A percentile compares a stretch with the other conserved stretches of the same genome.
Evolutionary conservation across 495 filamentous ascomycete genomes (phyloP).

Genomic region (Bacidia gigantensis): DNA sequence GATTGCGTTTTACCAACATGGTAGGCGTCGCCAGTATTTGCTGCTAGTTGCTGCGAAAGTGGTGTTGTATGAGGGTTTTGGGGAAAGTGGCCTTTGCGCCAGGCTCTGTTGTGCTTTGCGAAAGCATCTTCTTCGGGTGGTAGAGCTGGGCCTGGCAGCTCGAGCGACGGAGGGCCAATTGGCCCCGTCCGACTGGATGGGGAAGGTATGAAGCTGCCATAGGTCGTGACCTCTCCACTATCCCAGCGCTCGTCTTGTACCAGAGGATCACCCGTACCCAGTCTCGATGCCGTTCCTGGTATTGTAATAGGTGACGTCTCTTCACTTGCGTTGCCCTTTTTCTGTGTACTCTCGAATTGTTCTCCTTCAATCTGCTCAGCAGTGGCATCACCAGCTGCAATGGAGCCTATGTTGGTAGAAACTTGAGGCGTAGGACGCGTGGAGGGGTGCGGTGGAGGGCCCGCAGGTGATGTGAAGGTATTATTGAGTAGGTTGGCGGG

Average conservation of each 20-base stretch:
- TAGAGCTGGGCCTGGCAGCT: constrained; percentile 66
- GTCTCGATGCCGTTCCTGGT: constrained; percentile 21
- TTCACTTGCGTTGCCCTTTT: constrained; percentile 21
- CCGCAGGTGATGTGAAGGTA: constrained; percentile 14
- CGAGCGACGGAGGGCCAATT: constrained; percentile 36
- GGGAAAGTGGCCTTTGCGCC: constrained; percentile 17
- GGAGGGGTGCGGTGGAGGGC: constrained; percentile 1
- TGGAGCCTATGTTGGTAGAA: not conserved
- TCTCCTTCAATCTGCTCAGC: constrained; percentile 6
- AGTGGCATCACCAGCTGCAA: not conserved
- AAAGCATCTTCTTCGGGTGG: constrained; percentile 19
- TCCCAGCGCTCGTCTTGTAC: constrained; percentile 11
- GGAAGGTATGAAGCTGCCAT: constrained; percentile 64
- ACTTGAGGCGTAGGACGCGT: constrained; percentile 6
- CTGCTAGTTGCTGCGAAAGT: constrained; percentile 7
- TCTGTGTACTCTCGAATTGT: constrained; percentile 3
- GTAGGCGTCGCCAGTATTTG: constrained; percentile 24
- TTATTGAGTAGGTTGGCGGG: constrained; percentile 18
- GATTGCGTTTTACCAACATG: constrained; percentile 26
- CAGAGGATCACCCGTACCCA: constrained; percentile 17
- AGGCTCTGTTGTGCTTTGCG: constrained; percentile 19
- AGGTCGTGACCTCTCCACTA: constrained; percentile 29
- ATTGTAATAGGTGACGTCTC: constrained; percentile 21
- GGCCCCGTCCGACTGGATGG: constrained; percentile 32
- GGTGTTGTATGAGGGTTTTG: constrained; percentile 16